Percentiles rank a stretch among this genome's conserved stretches.
phyloP scores from a whole-genome alignment of 306 rosid genomes.

The Rosa multiflora region DNA sequence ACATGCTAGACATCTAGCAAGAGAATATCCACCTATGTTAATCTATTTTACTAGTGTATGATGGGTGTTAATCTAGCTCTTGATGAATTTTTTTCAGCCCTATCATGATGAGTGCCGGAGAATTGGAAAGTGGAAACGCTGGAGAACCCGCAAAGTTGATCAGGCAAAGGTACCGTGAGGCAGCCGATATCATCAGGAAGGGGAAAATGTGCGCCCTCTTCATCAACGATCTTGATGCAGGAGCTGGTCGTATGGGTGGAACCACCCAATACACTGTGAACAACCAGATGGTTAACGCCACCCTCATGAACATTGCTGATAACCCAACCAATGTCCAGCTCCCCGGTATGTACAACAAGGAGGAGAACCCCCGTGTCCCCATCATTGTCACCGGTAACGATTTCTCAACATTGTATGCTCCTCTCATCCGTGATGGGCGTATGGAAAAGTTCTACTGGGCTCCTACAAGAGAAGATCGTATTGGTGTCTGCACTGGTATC shows the following conservation, averaged over 20 bases:
- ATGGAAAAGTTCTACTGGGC: constrained; percentile 99
- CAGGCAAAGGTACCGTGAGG: constrained; percentile 95
- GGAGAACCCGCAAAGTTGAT: constrained; percentile 97
- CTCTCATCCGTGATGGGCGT: constrained; percentile 99
- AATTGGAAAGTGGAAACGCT: constrained; percentile 93
- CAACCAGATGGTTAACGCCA: constrained; percentile 99
- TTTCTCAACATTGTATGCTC: constrained; percentile 94
- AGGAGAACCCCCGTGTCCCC: constrained; percentile 92
- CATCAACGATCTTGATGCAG: constrained; percentile 97
- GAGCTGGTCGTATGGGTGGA: constrained; percentile 95
- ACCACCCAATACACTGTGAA: constrained; percentile 97
- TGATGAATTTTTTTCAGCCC: constrained; percentile 50
- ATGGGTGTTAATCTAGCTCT: background rate
- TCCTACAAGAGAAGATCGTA: constrained; percentile 79
- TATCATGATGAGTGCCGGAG: constrained; percentile 99
- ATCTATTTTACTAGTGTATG: background rate
- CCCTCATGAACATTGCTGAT: constrained; percentile 98
- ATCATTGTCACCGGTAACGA: constrained; percentile 96
- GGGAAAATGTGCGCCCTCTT: constrained; percentile 89
- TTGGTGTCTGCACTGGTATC: constrained; percentile 90
- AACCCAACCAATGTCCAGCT: constrained; percentile 94
- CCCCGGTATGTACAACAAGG: constrained; percentile 99
- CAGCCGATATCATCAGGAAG: constrained; percentile 83
- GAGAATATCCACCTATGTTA: background rate
- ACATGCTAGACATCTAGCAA: background rate